Percentiles rank a stretch among this genome's conserved stretches.
Conservation (phyloP, 1,284 basidiomycete genomes). For the Rhodotorula sp. region DNA sequence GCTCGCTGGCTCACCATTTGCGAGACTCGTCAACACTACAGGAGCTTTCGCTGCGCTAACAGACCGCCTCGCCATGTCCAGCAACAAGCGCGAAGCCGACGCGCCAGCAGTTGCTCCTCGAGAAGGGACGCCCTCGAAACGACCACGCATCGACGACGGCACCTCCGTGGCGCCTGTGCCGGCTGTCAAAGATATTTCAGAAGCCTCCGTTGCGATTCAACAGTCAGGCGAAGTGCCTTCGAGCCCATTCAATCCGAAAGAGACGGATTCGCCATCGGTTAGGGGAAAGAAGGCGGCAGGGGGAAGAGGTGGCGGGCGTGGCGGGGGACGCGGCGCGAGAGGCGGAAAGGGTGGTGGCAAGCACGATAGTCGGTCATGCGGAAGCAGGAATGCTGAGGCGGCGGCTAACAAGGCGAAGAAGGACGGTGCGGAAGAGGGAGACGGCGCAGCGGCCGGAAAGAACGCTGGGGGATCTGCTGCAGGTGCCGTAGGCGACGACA, state of each 20-base stretch:
- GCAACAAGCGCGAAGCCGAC: conserved; percentile 21
- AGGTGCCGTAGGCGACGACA: conserved; percentile 14
- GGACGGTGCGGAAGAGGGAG: not conserved
- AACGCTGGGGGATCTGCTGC: not conserved
- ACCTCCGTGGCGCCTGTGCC: not conserved
- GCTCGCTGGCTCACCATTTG: no score
- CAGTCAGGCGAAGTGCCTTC: conserved; percentile 2
- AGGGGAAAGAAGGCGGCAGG: conserved; percentile 7
- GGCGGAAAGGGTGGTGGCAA: conserved; percentile 21
- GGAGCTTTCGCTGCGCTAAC: no score
- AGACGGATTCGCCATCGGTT: conserved; percentile 32
- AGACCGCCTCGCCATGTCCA: not conserved
- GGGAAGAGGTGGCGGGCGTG: conserved; percentile 3
- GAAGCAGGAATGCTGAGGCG: not conserved
- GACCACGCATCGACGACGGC: conserved; percentile 17
- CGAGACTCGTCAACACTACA: no score
- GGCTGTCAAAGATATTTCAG: not conserved
- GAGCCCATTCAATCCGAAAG: conserved; percentile 19
- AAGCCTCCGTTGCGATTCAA: not conserved
- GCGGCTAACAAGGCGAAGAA: conserved; percentile 14
- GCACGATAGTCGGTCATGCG: not conserved
- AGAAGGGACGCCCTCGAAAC: conserved; percentile 27
- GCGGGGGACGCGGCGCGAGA: conserved; percentile 6
- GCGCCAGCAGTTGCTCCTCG: not conserved
- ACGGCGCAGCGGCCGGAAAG: not conserved